phyloP scores from a whole-genome alignment of 805 yeast species.

The Saccharomycopsis vini region DNA sequence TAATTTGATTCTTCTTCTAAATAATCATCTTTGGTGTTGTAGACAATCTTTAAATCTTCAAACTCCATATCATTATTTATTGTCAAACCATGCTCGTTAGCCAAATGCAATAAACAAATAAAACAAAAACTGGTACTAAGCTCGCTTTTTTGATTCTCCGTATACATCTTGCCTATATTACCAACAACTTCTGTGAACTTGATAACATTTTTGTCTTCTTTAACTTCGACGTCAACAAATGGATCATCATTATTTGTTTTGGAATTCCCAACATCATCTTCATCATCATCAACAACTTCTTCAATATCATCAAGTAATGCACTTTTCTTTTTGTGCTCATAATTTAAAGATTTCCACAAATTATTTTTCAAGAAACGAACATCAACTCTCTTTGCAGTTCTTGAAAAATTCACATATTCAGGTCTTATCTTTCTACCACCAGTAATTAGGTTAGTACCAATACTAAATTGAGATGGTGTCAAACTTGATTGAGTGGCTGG shows the following conservation, averaged over 20 bases:
- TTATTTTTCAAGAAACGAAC: conserved; percentile 65
- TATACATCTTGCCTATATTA: conserved; percentile 44
- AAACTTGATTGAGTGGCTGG: neutral
- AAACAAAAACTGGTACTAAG: conserved; percentile 80
- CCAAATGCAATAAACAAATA: conserved; percentile 73
- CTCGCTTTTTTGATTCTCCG: conserved; percentile 49
- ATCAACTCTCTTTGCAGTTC: conserved; percentile 72
- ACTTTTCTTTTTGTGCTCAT: conserved; percentile 23
- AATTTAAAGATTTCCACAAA: conserved; percentile 52
- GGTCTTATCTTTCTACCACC: conserved; percentile 28
- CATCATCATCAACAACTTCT: conserved; percentile 7
- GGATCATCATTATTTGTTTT: conserved; percentile 5
- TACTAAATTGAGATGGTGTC: conserved; percentile 1
- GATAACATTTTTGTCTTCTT: conserved; percentile 18
- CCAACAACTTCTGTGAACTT: conserved; percentile 41
- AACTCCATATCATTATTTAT: conserved; percentile 34
- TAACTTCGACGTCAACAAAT: neutral
- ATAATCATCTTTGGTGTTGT: conserved; percentile 2
- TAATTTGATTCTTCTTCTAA: neutral
- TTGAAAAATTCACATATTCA: conserved; percentile 49
- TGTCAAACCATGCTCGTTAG: conserved; percentile 72
- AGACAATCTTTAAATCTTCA: conserved; percentile 15
- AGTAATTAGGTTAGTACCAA: conserved; percentile 25
- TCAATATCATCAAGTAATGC: conserved; percentile 20
- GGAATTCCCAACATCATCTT: conserved; percentile 16